phyloP scores from a whole-genome alignment of 2,329 filamentous ascomycete species.

The Scedosporium apiospermum region DNA sequence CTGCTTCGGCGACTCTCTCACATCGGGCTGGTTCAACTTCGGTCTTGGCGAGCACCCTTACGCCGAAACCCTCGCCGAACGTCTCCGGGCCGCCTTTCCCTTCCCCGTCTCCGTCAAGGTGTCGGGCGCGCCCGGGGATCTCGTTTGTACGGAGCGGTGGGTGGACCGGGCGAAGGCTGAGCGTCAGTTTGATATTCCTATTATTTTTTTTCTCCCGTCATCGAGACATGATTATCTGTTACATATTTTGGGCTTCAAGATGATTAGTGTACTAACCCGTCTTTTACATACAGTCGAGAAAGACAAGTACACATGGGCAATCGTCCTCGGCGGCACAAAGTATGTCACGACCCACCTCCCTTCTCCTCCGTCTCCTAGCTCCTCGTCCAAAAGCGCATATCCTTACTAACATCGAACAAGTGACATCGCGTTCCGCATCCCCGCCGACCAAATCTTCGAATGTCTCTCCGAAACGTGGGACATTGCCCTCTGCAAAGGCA shows the following conservation, averaged over 20 bases:
- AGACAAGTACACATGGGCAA: slow-evolving; percentile 45
- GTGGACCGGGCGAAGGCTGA: slow-evolving; percentile 20
- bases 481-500: slow-evolving; percentile 35
- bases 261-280: slow-evolving; percentile 1
- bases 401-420: slow-evolving; percentile 15
- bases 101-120: slow-evolving; percentile 33
- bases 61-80: slow-evolving; percentile 33
- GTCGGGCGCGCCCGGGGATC: slow-evolving; percentile 42
- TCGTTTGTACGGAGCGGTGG: slow-evolving; percentile 27
- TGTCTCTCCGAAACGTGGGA: slow-evolving; percentile 41
- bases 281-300: slow-evolving; percentile 10
- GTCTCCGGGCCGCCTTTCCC: slow-evolving; percentile 36
- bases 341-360: slow-evolving; percentile 17
- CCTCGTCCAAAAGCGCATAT: neutral
- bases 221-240: neutral
- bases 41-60: slow-evolving; percentile 44
- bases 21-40: slow-evolving; percentile 39
- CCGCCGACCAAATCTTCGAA: slow-evolving; percentile 33
- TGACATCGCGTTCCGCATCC: slow-evolving; percentile 37
- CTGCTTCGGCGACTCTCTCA: slow-evolving; percentile 58
- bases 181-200: slow-evolving; percentile 20
- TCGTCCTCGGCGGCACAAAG: slow-evolving; percentile 58
- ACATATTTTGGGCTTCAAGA: neutral
- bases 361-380: neutral
- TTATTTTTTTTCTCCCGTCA: neutral